Percentiles rank a stretch among this genome's conserved stretches.
Conservation (phyloP, 176 grass and related monocot species). For the Puya raimondii region DNA sequence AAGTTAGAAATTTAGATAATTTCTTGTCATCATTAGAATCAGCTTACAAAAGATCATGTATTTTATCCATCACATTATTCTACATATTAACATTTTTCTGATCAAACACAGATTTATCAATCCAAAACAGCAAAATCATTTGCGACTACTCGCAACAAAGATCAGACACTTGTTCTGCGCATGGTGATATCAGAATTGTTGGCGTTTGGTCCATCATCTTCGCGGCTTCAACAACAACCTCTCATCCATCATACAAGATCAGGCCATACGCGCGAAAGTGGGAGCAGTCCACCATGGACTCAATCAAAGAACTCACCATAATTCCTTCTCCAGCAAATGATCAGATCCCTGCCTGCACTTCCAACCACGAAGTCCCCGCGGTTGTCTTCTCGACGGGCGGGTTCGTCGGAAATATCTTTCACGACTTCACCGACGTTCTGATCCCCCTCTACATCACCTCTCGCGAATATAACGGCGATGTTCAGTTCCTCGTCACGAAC, state of each 20-base stretch:
- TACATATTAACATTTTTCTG: neutral
- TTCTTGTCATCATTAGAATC: too few relatives aligned
- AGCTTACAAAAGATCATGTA: neutral
- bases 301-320: constrained; percentile 26
- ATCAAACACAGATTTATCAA: constrained; percentile 5
- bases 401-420: constrained; percentile 50
- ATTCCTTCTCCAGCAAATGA: neutral
- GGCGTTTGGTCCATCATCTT: constrained; percentile 18
- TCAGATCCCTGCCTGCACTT: constrained; percentile 24
- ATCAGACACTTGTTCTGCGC: constrained; percentile 30
- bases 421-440: constrained; percentile 62
- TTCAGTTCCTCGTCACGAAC: constrained; percentile 47
- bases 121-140: constrained; percentile 7
- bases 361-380: constrained; percentile 39
- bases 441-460: constrained; percentile 64
- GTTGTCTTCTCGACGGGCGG: constrained; percentile 63
- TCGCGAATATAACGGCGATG: constrained; percentile 32
- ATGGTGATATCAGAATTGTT: constrained; percentile 31
- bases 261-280: constrained; percentile 35
- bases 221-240: constrained; percentile 6
- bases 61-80: neutral
- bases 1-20: neutral
- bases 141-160: constrained; percentile 31
- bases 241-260: constrained; percentile 12
- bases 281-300: constrained; percentile 33